Evolutionary conservation across 495 filamentous ascomycete species (phyloP), one percentile per base, ranked within the genome.

Genomic region (Hypoxylon trugodes): DNA sequence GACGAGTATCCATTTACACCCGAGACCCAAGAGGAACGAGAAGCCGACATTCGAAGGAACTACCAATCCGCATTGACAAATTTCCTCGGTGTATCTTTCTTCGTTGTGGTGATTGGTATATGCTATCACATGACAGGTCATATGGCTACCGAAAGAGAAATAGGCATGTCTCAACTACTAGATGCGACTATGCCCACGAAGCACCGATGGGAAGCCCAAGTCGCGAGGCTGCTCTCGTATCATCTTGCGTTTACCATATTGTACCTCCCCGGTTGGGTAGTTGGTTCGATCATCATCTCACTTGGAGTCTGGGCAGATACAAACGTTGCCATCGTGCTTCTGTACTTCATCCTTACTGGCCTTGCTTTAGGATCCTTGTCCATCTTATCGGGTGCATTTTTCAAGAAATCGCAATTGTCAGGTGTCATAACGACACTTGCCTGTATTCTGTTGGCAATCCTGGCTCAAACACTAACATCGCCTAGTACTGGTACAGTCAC

Each of bases 161-260:
- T 85, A 35, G 91, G 90, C 53, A 90, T 93, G 83, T 87, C 89
- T 24, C 88, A 90, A 36, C 77, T 95, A 36, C 79, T 93, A 38
- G 91, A 95, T 73, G 87, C 90, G 32, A 93, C 91, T 86, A 91
- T 92, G 83, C 85, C 87, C 16, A 89, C 88, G 59, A 72, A 73
- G 19, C 76, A 77, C 19, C 76, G 78, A 10, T 91, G 89, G 88
- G 71, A 89, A 65, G 85, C 85, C 10, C 90, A 93, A 76, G 77
- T 82, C 22, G 84, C 86, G 13, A 81, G 91, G 2, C 72, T 93
- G 7, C 49, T 88, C 18, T 84, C 88, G 0, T 86, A 90, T 61
- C 87, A 90, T 66, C 50, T 90, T 8, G 81, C 89, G 1, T 90
- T 93, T 69, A 82, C 85, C 42, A 56, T 86, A 6, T 77, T 90